phyloP scores from a whole-genome alignment of 345 rosid species.

The Linum lewisii region DNA sequence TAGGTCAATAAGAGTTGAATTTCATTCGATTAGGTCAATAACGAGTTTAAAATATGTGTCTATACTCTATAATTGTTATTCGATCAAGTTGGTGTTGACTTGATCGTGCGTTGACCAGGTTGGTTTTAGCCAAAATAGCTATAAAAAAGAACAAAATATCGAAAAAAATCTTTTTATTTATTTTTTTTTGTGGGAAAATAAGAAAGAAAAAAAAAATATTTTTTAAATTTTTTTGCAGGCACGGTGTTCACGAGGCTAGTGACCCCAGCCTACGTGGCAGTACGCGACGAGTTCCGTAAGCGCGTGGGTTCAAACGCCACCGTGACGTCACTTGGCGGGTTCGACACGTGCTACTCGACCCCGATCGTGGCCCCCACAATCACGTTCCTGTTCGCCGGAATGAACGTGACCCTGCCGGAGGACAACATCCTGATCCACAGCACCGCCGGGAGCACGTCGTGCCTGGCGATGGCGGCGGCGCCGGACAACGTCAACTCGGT shows the following conservation, averaged over 20 bases:
- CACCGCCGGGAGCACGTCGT: constrained; percentile 63
- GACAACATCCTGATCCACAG: constrained; percentile 83
- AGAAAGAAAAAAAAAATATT: no score
- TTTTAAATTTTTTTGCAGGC: constrained; percentile 37
- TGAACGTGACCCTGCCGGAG: constrained; percentile 73
- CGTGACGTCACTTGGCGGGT: constrained; percentile 72
- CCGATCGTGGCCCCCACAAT: constrained; percentile 60
- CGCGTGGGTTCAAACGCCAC: constrained; percentile 34
- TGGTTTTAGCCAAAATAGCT: no score
- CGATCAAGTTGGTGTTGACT: no score
- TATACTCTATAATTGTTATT: no score
- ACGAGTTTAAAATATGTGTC: no score
- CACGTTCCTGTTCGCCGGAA: constrained; percentile 74
- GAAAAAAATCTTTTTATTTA: no score
- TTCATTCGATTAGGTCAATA: no score
- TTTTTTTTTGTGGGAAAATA: no score
- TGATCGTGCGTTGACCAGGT: no score
- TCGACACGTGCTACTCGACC: constrained; percentile 87
- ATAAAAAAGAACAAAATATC: no score
- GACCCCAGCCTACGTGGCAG: constrained; percentile 59
- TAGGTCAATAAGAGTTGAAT: no score
- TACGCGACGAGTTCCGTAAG: constrained; percentile 58
- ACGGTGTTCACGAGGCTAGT: constrained; percentile 77
- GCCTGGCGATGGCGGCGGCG: constrained; percentile 87
- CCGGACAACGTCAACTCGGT: constrained; percentile 46